These are phyloP conservation scores for Phytophthora ramorum DNA, from an alignment of 352 stramenopile species.

Conservation along the genomic window DNA sequence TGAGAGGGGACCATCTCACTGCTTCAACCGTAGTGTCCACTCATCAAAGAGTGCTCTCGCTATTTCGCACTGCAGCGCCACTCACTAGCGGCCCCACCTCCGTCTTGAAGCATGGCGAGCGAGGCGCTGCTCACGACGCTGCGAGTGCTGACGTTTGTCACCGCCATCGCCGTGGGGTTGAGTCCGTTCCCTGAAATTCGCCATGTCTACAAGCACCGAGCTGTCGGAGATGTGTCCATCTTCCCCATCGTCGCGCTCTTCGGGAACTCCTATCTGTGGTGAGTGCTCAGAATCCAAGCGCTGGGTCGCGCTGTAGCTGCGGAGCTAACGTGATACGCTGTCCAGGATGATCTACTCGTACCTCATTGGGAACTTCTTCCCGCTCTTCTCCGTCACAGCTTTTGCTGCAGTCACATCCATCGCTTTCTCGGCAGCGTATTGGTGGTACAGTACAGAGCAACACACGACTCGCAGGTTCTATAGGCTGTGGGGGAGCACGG, in stretches of 20 bases:
- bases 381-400: slow-evolving; percentile 38
- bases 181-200: slow-evolving; percentile 27
- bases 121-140: slow-evolving; percentile 16
- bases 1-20: slow-evolving; percentile 1
- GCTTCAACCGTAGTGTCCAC: slow-evolving; percentile 11
- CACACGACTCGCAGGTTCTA: slow-evolving; percentile 8
- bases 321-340: not conserved
- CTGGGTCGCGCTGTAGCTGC: not conserved
- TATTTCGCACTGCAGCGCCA: not conserved
- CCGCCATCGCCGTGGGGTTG: slow-evolving; percentile 20
- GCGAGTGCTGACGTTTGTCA: slow-evolving; percentile 29
- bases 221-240: slow-evolving; percentile 22
- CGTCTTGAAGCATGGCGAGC: not conserved
- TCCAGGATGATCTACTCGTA: slow-evolving; percentile 40
- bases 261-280: slow-evolving; percentile 32
- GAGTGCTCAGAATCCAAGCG: too few species aligned
- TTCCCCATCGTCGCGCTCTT: slow-evolving; percentile 26
- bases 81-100: not conserved
- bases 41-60: slow-evolving; percentile 4
- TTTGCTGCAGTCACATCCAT: slow-evolving; percentile 27
- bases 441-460: slow-evolving; percentile 16
- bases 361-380: slow-evolving; percentile 41
- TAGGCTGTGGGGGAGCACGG: slow-evolving; percentile 10
- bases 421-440: slow-evolving; percentile 36
- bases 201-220: slow-evolving; percentile 22